phyloP scores from a whole-genome alignment of 169 alveolate genomes.

The Plasmodium malariae region DNA sequence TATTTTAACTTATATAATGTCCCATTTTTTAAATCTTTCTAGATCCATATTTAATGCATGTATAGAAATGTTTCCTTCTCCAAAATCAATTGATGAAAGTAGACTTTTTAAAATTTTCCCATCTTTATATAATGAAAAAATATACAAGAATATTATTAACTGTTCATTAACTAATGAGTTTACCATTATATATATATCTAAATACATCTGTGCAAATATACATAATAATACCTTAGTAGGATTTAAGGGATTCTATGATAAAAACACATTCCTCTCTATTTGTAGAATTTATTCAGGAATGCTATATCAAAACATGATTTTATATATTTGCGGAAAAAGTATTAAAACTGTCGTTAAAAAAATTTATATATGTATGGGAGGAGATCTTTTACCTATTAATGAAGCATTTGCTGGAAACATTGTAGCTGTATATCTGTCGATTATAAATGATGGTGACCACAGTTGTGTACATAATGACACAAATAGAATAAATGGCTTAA shows the following conservation, averaged over 20 bases:
- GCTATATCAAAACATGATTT: conserved; percentile 79
- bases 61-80: conserved; percentile 68
- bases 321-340: conserved; percentile 83
- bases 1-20: conserved; percentile 42
- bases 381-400: conserved; percentile 85
- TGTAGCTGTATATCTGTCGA: conserved; percentile 84
- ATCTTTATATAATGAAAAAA: conserved; percentile 53
- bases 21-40: conserved; percentile 50
- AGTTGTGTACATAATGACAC: background rate
- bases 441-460: conserved; percentile 4
- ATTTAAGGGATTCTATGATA: conserved; percentile 54
- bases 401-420: conserved; percentile 86
- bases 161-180: conserved; percentile 22
- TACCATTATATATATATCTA: conserved; percentile 67
- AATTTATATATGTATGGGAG: conserved; percentile 87
- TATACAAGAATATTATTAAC: conserved; percentile 33
- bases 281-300: conserved; percentile 84
- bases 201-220: conserved; percentile 75
- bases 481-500: background rate
- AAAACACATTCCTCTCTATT: conserved; percentile 56
- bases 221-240: conserved; percentile 71
- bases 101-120: conserved; percentile 73
- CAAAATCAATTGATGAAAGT: conserved; percentile 33
- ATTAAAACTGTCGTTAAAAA: conserved; percentile 65
- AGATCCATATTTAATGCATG: conserved; percentile 65